Conservation (phyloP, 2,329 filamentous ascomycete species). For the Colletotrichum sp. region DNA sequence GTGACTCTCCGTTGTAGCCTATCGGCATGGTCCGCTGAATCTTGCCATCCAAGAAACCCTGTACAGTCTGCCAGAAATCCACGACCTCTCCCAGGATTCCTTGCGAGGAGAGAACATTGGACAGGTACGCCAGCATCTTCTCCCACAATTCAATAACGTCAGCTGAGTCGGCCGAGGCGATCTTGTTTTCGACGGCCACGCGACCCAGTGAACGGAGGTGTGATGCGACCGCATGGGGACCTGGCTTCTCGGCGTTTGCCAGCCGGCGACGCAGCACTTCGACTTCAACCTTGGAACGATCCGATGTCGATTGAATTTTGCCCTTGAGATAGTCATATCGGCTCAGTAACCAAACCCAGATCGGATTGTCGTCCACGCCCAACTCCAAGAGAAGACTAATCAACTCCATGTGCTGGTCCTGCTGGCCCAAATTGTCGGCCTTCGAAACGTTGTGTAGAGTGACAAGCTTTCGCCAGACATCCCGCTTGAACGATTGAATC, state of each 20-base stretch:
- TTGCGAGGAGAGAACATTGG: constrained; percentile 74
- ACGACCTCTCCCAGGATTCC: constrained; percentile 88
- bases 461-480: constrained; percentile 83
- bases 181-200: constrained; percentile 66
- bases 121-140: constrained; percentile 78
- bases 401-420: constrained; percentile 88
- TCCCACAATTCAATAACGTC: constrained; percentile 94
- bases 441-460: constrained; percentile 65
- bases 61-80: constrained; percentile 92
- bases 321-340: constrained; percentile 88
- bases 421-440: constrained; percentile 54
- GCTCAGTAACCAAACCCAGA: constrained; percentile 94
- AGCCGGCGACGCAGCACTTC: constrained; percentile 87
- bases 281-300: constrained; percentile 89
- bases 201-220: constrained; percentile 78
- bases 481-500: constrained; percentile 84
- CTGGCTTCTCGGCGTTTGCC: constrained; percentile 75
- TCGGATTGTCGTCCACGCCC: constrained; percentile 93
- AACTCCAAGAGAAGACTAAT: constrained; percentile 90
- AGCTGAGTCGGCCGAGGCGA: constrained; percentile 73
- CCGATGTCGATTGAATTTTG: constrained; percentile 80
- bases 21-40: constrained; percentile 80
- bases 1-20: constrained; percentile 82
- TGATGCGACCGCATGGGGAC: constrained; percentile 70
- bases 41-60: constrained; percentile 87